These are phyloP conservation scores for Lactarius psammicola DNA, from an alignment of 768 basidiomycete genomes.

Conservation along the genomic window DNA sequence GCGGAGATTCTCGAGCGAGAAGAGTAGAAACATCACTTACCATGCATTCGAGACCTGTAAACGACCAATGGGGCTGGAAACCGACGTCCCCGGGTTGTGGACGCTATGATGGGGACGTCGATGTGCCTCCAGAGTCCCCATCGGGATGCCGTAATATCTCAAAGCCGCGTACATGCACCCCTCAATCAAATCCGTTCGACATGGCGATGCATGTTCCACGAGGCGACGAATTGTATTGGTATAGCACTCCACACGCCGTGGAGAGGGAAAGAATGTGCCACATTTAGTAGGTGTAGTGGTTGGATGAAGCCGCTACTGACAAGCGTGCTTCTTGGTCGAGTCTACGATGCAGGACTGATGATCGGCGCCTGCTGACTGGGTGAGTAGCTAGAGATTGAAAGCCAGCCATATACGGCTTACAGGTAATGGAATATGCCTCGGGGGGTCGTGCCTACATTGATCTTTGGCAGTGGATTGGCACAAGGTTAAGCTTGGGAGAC, in stretches of 20 bases:
- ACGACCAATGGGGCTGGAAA: not conserved
- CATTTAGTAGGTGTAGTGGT: conserved; percentile 22
- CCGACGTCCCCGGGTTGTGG: not conserved
- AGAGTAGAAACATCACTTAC: not conserved
- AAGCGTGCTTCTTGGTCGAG: conserved; percentile 1
- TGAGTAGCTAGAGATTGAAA: not conserved
- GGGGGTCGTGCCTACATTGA: not conserved
- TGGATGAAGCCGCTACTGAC: conserved; percentile 11
- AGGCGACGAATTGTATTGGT: not conserved
- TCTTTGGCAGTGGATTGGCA: not conserved
- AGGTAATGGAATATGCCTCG: not conserved
- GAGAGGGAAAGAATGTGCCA: conserved; percentile 13
- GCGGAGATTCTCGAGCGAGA: not conserved
- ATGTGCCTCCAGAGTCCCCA: conserved; percentile 12
- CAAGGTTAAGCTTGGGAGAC: not conserved
- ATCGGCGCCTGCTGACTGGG: conserved; percentile 8
- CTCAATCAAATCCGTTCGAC: conserved; percentile 9
- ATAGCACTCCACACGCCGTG: not conserved
- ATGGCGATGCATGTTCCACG: conserved; percentile 4
- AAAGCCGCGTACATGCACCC: not conserved
- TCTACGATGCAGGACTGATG: not conserved
- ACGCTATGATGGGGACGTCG: not conserved
- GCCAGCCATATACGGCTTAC: not conserved
- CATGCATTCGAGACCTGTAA: not conserved
- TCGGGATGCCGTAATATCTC: conserved; percentile 12